Evolutionary conservation across 352 stramenopile genomes (phyloP), one percentile per base, ranked within the genome.

Genomic region (Phytophthora citricola): DNA sequence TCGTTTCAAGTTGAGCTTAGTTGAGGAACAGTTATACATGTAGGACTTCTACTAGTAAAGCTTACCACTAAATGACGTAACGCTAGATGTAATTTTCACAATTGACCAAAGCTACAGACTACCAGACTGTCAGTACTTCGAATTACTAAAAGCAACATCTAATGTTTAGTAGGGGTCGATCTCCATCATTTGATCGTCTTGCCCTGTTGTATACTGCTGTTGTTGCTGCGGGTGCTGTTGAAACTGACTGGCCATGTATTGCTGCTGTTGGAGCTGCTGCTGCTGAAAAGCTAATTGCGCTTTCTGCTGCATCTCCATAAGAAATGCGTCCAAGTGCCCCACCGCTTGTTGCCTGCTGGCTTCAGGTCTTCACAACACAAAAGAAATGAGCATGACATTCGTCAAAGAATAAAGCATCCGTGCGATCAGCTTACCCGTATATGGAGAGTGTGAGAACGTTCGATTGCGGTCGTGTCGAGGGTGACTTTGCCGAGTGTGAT

Each of bases 251-350:
- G 79, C 55, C 39, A 78, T 54, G 11, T 81, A 68, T 34, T 76
- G 66, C 45, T 83, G 75, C 12, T 81, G 66, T 24, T 36, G 31
- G 8, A 36, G 9, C 31, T 36, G 31, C 11, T 85, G 70, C n/a
- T 83, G 69, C 17, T 81, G 71, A 15, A 79, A 71, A 4, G 58
- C 65, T 22, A 58, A 65, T 22, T 83, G 76, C 22, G 63, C 53
- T 45, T 89, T 77, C 40, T 90, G 76, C 38, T 88, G 72, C 66
- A 88, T 81, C n/a, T 92, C 77, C 0, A 83, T 48, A 34, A 94
- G 63, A 38, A 87, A 88, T 0, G 74, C 71, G 52, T 93, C 83
- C 6, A 93, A 55, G 36, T 81, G 70, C 14, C 76, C 67, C 10
- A 94, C 80, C 29, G 83, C 86, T 46, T 84, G 71, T 44, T 80